Percentiles rank a stretch among this genome's conserved stretches.
phyloP scores from a whole-genome alignment of 2,329 filamentous ascomycete genomes.

The Eutypa lata region DNA sequence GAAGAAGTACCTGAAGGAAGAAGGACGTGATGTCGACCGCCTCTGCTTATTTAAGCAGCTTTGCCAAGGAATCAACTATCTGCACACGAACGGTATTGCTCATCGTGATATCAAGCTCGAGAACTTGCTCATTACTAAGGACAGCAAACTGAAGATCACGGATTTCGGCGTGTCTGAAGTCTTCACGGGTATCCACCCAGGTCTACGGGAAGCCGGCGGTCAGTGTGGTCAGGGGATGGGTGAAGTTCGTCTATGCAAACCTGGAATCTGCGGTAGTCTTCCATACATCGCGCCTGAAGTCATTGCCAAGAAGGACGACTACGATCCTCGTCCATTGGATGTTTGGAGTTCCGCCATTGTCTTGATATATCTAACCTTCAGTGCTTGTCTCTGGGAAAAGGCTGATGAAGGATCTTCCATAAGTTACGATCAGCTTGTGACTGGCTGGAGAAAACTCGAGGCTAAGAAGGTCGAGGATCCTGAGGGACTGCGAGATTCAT shows the following conservation, averaged over 20 bases:
- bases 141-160: conserved; percentile 84
- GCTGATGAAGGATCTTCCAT: conserved; percentile 43
- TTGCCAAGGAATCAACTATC: conserved; percentile 75
- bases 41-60: conserved; percentile 89
- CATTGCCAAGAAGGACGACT: conserved; percentile 60
- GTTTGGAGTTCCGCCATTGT: conserved; percentile 85
- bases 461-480: conserved; percentile 41
- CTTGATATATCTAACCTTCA: conserved; percentile 73
- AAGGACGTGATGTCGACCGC: conserved; percentile 66
- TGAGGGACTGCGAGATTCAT: conserved; percentile 48
- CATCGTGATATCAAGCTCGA: conserved; percentile 91
- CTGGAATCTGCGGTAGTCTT: conserved; percentile 79
- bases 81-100: conserved; percentile 81
- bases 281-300: conserved; percentile 90
- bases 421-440: conserved; percentile 64
- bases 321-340: conserved; percentile 76
- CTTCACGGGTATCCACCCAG: conserved; percentile 78
- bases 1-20: conserved; percentile 63
- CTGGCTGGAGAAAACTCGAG: conserved; percentile 69
- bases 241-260: conserved; percentile 66
- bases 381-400: conserved; percentile 70
- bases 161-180: conserved; percentile 90
- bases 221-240: conserved; percentile 72
- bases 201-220: conserved; percentile 67
- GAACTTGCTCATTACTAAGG: conserved; percentile 74